These are phyloP conservation scores for Rhododendron ferrugineum DNA, from an alignment of 148 eudicot genomes.

Conservation along the genomic window DNA sequence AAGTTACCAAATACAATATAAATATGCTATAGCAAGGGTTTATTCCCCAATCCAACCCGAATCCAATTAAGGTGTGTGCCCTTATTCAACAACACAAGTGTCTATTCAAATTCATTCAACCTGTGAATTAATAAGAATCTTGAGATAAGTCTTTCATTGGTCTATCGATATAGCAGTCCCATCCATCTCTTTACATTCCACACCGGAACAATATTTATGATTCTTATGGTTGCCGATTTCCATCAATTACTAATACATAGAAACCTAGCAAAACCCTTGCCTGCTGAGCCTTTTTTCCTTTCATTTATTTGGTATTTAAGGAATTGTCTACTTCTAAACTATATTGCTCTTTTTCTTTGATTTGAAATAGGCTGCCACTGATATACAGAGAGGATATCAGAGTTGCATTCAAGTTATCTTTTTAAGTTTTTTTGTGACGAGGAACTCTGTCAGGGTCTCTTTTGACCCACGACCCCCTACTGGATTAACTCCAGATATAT, in stretches of 20 bases:
- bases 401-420: background rate
- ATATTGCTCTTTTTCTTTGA: background rate
- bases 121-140: background rate
- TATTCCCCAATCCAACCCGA: background rate
- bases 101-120: background rate
- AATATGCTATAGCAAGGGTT: background rate
- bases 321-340: background rate
- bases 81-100: background rate
- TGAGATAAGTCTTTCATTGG: background rate
- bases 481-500: background rate
- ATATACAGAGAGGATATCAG: background rate
- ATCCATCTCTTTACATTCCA: background rate
- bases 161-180: background rate
- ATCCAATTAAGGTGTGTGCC: background rate
- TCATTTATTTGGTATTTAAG: background rate
- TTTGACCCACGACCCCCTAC: background rate
- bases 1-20: background rate
- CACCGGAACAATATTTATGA: background rate
- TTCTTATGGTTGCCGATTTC: background rate
- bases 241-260: background rate
- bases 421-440: background rate
- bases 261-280: background rate
- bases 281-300: background rate
- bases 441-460: background rate
- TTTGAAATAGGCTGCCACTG: background rate